Evolutionary conservation across 75 land plant genomes (phyloP).

Genomic region (Pinus albicaulis): DNA sequence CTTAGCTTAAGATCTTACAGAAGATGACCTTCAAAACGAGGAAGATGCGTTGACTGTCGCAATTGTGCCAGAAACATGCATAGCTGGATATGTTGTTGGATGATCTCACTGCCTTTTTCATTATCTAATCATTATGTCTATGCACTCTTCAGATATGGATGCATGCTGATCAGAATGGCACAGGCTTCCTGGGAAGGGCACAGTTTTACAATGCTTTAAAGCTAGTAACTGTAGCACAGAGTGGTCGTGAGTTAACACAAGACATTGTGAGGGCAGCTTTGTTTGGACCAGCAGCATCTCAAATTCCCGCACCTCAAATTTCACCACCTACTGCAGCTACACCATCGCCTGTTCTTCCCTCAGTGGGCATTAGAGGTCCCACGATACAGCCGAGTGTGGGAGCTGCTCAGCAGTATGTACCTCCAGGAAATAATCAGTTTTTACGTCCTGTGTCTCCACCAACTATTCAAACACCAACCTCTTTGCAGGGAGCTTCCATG

Average conservation of each 20-base stretch:
- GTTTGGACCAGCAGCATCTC: constrained; percentile 79
- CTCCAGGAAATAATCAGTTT: constrained; percentile 24
- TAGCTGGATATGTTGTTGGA: not conserved
- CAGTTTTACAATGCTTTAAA: constrained; percentile 90
- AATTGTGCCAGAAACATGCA: not conserved
- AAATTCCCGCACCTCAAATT: constrained; percentile 88
- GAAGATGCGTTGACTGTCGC: not conserved
- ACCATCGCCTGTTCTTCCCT: constrained; percentile 13
- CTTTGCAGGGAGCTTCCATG: constrained; percentile 12
- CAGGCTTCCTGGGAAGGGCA: constrained; percentile 67
- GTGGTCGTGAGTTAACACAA: constrained; percentile 82
- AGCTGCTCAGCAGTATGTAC: constrained; percentile 23
- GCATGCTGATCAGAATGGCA: constrained; percentile 66
- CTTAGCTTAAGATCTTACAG: not conserved
- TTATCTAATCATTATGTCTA: not conserved
- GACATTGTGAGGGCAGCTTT: constrained; percentile 86
- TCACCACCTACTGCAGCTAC: constrained; percentile 21
- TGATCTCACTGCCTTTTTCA: not conserved
- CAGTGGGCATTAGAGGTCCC: not conserved
- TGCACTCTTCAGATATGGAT: constrained; percentile 71
- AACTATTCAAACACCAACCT: constrained; percentile 6
- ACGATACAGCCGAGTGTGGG: constrained; percentile 19
- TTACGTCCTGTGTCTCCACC: constrained; percentile 29
- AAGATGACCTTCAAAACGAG: not conserved
- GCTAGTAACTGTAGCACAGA: constrained; percentile 93